These are phyloP conservation scores for Globisporangium paddicum DNA, from an alignment of 352 stramenopile genomes.

Conservation along the genomic window DNA sequence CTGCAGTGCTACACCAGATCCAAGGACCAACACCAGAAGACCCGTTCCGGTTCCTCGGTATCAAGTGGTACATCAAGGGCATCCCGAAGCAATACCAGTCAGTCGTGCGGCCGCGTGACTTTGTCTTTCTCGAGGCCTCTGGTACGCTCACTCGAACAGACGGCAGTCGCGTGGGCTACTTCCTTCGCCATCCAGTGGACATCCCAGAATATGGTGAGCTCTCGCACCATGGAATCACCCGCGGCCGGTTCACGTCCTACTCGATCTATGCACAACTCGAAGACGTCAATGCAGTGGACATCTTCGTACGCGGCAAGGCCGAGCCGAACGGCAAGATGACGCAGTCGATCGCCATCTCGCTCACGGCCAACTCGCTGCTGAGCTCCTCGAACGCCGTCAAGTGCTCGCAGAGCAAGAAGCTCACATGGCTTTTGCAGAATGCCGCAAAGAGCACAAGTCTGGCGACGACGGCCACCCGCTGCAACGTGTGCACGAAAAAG, in stretches of 20 bases:
- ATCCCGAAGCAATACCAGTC: constrained; percentile 2
- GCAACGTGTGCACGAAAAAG: constrained; percentile 20
- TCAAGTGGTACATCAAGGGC: constrained; percentile 19
- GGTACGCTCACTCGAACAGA: constrained; percentile 2
- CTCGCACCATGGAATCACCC: not conserved
- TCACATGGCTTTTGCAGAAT: constrained; percentile 22
- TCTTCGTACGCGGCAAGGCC: constrained; percentile 13
- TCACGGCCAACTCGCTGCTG: constrained; percentile 18
- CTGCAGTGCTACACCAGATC: constrained; percentile 10
- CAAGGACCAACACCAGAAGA: constrained; percentile 5
- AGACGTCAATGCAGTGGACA: constrained; percentile 2
- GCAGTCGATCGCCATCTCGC: constrained; percentile 3
- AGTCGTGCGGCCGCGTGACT: constrained; percentile 13
- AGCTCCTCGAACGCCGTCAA: constrained; percentile 17
- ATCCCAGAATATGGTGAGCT: constrained; percentile 6
- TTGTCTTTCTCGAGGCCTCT: constrained; percentile 16
- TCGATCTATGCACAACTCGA: constrained; percentile 13
- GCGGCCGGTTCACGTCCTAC: constrained; percentile 7
- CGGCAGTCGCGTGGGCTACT: constrained; percentile 14
- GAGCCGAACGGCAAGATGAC: constrained; percentile 10
- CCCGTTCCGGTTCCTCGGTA: constrained; percentile 16
- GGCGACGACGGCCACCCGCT: constrained; percentile 3
- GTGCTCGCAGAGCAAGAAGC: constrained; percentile 33
- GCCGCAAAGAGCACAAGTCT: not conserved
- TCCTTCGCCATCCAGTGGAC: constrained; percentile 16